phyloP scores from a whole-genome alignment of 2,329 filamentous ascomycete species.

The Fusarium sp. region DNA sequence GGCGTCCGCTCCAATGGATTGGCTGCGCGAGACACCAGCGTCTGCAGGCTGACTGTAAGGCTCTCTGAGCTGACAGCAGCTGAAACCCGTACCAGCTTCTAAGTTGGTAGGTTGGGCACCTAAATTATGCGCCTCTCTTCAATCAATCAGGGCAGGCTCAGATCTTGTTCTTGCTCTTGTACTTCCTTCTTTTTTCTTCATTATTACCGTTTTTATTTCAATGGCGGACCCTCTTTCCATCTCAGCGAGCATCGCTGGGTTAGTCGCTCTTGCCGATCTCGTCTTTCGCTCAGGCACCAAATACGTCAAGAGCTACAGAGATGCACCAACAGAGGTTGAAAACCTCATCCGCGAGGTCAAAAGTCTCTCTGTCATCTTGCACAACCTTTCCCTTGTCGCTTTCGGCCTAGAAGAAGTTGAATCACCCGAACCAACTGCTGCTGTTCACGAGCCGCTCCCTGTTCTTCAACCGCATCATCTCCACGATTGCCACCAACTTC shows the following conservation, averaged over 20 bases:
- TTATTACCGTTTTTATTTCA: not conserved
- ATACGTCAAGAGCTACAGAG: not conserved
- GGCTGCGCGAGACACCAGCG: not conserved
- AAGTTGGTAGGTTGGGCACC: not conserved
- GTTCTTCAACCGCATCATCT: not conserved
- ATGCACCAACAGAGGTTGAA: not conserved
- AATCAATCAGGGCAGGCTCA: not conserved
- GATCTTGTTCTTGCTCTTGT: not conserved
- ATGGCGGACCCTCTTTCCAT: constrained; percentile 4
- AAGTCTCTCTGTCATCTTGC: not conserved
- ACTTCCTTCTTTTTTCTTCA: not conserved
- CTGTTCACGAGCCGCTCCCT: not conserved
- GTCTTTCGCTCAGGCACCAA: not conserved
- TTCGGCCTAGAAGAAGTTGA: not conserved
- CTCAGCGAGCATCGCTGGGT: constrained; percentile 18
- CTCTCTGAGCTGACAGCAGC: not conserved
- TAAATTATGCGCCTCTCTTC: not conserved
- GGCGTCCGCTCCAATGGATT: not conserved
- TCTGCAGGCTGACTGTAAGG: not conserved
- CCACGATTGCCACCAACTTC: not conserved
- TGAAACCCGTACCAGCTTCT: not conserved
- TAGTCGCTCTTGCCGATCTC: constrained; percentile 20
- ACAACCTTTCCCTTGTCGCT: not conserved
- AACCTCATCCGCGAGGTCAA: not conserved
- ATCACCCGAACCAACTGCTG: no score